Conservation (phyloP, 345 rosid species). For the Pistacia atlantica region DNA sequence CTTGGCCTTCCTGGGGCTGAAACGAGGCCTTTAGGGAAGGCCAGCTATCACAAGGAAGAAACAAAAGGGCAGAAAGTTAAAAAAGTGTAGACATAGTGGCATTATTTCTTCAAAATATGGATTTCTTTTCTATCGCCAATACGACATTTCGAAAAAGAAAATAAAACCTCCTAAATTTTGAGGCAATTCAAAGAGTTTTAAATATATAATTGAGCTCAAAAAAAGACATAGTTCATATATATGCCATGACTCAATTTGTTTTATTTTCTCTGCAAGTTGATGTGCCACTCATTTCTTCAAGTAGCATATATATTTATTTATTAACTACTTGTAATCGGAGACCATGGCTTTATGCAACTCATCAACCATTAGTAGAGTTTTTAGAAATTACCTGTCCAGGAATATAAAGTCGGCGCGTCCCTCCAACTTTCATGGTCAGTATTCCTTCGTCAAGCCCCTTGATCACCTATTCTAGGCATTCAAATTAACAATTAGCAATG, state of each 20-base stretch:
- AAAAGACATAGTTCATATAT: no score
- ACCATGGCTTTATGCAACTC: no score
- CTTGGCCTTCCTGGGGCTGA: slow-evolving; percentile 99
- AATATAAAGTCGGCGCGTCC: slow-evolving; percentile 87
- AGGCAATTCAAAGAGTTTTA: no score
- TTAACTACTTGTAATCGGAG: no score
- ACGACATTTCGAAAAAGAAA: no score
- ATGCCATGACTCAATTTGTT: no score
- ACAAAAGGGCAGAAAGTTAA: neutral
- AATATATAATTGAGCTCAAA: no score
- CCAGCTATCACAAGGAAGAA: slow-evolving; percentile 49
- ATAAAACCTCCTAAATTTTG: no score
- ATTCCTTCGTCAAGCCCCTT: slow-evolving; percentile 97
- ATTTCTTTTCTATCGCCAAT: neutral
- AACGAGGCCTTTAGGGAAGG: slow-evolving; percentile 83
- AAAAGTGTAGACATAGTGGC: neutral
- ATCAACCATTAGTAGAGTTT: neutral
- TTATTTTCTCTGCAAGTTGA: no score
- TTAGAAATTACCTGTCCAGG: slow-evolving; percentile 68
- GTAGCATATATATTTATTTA: no score
- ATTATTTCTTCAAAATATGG: neutral
- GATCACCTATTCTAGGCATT: slow-evolving; percentile 60
- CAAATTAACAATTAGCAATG: no score
- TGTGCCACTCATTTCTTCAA: no score
- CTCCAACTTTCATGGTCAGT: slow-evolving; percentile 85